phyloP scores from a whole-genome alignment of 2,329 filamentous ascomycete genomes.

The Didymella lethalis region DNA sequence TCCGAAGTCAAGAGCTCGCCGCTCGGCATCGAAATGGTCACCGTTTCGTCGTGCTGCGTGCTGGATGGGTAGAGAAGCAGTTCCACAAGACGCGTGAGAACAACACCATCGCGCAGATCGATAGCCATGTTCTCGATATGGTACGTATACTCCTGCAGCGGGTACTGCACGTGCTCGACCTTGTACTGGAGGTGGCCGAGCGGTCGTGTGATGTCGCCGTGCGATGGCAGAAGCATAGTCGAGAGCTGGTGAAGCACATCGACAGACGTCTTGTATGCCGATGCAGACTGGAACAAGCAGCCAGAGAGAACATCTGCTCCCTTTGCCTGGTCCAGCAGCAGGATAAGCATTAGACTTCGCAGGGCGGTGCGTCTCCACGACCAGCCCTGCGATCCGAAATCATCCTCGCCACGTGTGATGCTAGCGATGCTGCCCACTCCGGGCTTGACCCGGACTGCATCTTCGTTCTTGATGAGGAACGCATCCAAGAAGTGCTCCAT shows the following conservation, averaged over 20 bases:
- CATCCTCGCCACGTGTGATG: slow-evolving; percentile 49
- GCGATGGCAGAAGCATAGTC: slow-evolving; percentile 64
- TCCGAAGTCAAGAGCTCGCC: slow-evolving; percentile 54
- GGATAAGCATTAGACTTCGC: slow-evolving; percentile 66
- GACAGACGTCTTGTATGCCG: slow-evolving; percentile 64
- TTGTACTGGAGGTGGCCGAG: slow-evolving; percentile 65
- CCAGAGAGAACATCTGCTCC: slow-evolving; percentile 44
- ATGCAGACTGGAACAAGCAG: slow-evolving; percentile 62
- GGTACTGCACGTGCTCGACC: slow-evolving; percentile 63
- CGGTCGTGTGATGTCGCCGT: slow-evolving; percentile 64
- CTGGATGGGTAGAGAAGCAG: slow-evolving; percentile 59
- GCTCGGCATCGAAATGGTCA: slow-evolving; percentile 57
- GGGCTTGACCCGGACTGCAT: slow-evolving; percentile 55
- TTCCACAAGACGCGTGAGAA: slow-evolving; percentile 67
- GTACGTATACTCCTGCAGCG: slow-evolving; percentile 67
- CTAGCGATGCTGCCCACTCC: slow-evolving; percentile 51
- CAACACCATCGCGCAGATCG: slow-evolving; percentile 68
- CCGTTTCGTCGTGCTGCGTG: slow-evolving; percentile 48
- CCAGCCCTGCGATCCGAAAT: slow-evolving; percentile 56
- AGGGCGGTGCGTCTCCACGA: slow-evolving; percentile 65
- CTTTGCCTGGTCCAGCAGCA: slow-evolving; percentile 66
- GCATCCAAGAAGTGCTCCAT: slow-evolving; percentile 63
- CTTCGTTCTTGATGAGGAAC: slow-evolving; percentile 67
- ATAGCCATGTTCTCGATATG: slow-evolving; percentile 66
- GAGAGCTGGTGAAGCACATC: slow-evolving; percentile 62